A percentile compares a stretch with the other conserved stretches of the same genome.
These are phyloP conservation scores for Luffa aegyptiaca DNA, from an alignment of 306 rosid species.

Conservation along the genomic window DNA sequence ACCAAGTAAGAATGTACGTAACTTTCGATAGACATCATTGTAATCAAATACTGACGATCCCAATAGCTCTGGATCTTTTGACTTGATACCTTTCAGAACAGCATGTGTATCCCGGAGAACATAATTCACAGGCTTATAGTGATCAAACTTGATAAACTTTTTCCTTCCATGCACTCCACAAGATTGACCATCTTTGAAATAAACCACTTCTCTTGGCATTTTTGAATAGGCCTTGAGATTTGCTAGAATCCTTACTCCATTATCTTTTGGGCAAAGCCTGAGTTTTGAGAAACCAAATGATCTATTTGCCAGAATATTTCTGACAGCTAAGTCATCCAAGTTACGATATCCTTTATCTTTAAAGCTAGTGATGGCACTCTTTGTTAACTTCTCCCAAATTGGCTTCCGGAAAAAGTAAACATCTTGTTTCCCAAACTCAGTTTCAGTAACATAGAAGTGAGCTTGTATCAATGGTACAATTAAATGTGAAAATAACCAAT, in stretches of 20 bases:
- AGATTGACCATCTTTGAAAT: constrained; percentile 19
- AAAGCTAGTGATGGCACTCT: constrained; percentile 38
- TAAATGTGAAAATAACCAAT: constrained; percentile 65
- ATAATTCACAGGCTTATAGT: constrained; percentile 54
- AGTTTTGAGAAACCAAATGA: constrained; percentile 87
- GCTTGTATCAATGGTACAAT: constrained; percentile 74
- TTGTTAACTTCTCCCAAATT: constrained; percentile 63
- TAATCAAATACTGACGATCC: constrained; percentile 93
- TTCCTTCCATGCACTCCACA: constrained; percentile 12
- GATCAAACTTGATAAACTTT: constrained; percentile 15
- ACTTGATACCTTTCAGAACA: constrained; percentile 51
- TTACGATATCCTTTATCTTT: constrained; percentile 30
- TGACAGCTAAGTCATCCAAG: constrained; percentile 48
- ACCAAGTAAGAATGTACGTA: constrained; percentile 47
- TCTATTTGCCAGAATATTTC: constrained; percentile 50
- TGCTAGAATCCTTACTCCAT: constrained; percentile 77
- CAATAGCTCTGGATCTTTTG: constrained; percentile 50
- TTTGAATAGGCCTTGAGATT: constrained; percentile 68
- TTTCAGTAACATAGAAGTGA: constrained; percentile 84
- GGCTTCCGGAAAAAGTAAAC: constrained; percentile 59
- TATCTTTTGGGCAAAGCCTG: constrained; percentile 66
- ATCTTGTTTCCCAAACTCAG: constrained; percentile 56
- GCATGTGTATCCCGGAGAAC: constrained; percentile 58
- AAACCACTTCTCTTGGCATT: constrained; percentile 24
- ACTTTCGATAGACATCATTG: constrained; percentile 61